A percentile compares a stretch with the other conserved stretches of the same genome.
Evolutionary conservation across 768 basidiomycete genomes (phyloP).

Genomic region (Tubosaeta sp.): DNA sequence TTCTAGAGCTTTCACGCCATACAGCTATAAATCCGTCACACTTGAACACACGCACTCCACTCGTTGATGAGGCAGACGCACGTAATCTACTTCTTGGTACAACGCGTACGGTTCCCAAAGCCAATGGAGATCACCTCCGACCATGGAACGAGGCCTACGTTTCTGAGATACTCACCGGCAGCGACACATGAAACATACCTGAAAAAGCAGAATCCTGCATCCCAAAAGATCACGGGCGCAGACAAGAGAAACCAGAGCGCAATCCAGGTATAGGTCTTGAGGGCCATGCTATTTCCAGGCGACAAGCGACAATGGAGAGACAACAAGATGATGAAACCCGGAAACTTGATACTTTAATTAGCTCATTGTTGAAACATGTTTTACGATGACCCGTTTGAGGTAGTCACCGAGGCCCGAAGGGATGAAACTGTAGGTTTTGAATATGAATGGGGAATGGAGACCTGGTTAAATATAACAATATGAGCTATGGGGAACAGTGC

Average conservation of each 20-base stretch:
- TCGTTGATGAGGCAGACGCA: constrained; percentile 17
- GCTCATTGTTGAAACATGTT: too few species aligned
- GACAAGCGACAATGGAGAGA: too few species aligned
- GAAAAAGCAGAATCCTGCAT: constrained; percentile 74
- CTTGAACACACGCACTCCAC: constrained; percentile 31
- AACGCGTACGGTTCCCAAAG: constrained; percentile 81
- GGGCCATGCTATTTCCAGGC: constrained; percentile 41
- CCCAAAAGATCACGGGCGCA: constrained; percentile 61
- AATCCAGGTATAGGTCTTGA: constrained; percentile 54
- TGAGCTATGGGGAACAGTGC: too few species aligned
- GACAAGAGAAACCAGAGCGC: constrained; percentile 63
- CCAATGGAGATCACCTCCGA: constrained; percentile 87
- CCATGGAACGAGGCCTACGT: constrained; percentile 77
- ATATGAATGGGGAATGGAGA: too few species aligned
- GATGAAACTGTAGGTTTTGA: too few species aligned
- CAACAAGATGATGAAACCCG: too few species aligned
- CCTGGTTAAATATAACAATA: too few species aligned
- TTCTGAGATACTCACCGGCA: not conserved
- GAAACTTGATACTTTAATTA: too few species aligned
- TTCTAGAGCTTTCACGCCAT: constrained; percentile 64
- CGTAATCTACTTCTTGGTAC: constrained; percentile 60
- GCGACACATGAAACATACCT: constrained; percentile 44
- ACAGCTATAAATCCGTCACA: constrained; percentile 50
- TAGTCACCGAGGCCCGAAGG: too few species aligned
- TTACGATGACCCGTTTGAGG: too few species aligned